These are phyloP conservation scores for Calophaca sinica DNA, from an alignment of 306 rosid species.

Conservation along the genomic window DNA sequence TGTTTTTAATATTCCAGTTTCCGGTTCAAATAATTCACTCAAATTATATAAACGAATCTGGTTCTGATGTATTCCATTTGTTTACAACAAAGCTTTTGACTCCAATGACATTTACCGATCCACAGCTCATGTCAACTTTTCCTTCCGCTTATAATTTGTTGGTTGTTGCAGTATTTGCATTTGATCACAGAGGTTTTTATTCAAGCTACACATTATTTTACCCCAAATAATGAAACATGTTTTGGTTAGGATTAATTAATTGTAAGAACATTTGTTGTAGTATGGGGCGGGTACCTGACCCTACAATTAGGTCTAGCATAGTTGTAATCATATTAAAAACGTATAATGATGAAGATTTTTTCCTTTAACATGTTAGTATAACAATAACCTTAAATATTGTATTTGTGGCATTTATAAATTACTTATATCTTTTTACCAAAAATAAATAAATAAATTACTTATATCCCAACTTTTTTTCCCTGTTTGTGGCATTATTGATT, in stretches of 20 bases:
- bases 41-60: constrained; percentile 17
- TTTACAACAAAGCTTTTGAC: background rate
- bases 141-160: background rate
- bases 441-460: no score
- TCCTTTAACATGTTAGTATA: background rate
- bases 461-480: background rate
- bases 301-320: background rate
- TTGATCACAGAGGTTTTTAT: background rate
- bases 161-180: background rate
- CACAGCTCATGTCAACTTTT: background rate
- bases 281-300: background rate
- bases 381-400: background rate
- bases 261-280: background rate
- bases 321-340: background rate
- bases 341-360: background rate
- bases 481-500: constrained; percentile 19
- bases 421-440: no score
- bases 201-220: background rate
- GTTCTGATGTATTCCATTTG: constrained; percentile 35
- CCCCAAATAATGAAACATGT: background rate
- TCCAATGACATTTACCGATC: background rate
- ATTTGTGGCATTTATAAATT: constrained; percentile 6
- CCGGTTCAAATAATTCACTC: constrained; percentile 13
- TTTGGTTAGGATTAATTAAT: background rate
- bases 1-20: constrained; percentile 31